phyloP scores from a whole-genome alignment of 768 basidiomycete species.

The Rhodotorula paludigena region DNA sequence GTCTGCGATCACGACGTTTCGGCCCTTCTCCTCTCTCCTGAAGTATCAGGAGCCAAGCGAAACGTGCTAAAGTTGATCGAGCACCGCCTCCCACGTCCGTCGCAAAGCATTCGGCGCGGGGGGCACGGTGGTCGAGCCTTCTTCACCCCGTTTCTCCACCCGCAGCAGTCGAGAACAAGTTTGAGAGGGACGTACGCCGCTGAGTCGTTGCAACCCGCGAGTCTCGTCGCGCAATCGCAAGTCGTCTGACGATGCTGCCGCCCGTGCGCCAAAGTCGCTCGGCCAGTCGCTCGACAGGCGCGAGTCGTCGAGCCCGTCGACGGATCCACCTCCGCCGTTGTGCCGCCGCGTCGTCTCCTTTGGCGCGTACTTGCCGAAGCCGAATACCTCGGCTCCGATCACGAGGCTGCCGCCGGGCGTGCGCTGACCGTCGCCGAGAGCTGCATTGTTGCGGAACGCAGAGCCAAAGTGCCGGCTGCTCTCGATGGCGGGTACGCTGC shows the following conservation, averaged over 20 bases:
- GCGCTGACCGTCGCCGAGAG: constrained; percentile 18
- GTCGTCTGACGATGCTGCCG: not conserved
- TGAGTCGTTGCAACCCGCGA: constrained; percentile 6
- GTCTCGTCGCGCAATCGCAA: not conserved
- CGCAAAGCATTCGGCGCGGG: too few relatives aligned
- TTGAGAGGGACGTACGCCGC: constrained; percentile 10
- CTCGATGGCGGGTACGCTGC: constrained; percentile 35
- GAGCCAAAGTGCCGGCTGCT: constrained; percentile 20
- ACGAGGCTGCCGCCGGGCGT: constrained; percentile 36
- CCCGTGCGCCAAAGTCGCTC: constrained; percentile 2
- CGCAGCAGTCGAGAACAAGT: not conserved
- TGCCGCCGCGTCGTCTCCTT: constrained; percentile 11
- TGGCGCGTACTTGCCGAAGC: constrained; percentile 29
- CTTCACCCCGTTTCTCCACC: too few relatives aligned
- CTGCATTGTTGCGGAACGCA: constrained; percentile 10
- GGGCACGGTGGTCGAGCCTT: too few relatives aligned
- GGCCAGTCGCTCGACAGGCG: constrained; percentile 14
- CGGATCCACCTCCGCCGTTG: not conserved
- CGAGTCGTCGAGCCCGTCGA: constrained; percentile 10
- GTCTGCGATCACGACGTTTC: too few relatives aligned
- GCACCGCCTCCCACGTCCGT: too few relatives aligned
- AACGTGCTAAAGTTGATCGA: too few relatives aligned
- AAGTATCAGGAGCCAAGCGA: too few relatives aligned
- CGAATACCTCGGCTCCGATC: constrained; percentile 37
- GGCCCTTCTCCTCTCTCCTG: too few relatives aligned